Evolutionary conservation across 805 yeast species (phyloP).

Genomic region (Suhomyces sp.): DNA sequence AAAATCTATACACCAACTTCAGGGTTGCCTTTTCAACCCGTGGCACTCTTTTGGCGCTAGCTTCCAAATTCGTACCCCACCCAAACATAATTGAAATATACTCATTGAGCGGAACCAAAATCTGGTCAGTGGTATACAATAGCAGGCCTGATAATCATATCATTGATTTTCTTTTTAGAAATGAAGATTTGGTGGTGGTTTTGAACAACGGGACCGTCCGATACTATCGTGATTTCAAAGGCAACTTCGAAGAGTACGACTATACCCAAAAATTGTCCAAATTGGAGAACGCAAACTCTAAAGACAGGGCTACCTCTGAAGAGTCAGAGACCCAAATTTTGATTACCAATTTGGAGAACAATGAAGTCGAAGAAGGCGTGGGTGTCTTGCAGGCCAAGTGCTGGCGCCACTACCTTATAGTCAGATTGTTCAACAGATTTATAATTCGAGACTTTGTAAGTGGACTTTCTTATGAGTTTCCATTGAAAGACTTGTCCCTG

Average conservation of each 20-base stretch:
- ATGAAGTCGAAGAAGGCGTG: constrained; percentile 28
- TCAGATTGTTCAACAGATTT: constrained; percentile 35
- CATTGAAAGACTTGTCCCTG: constrained; percentile 21
- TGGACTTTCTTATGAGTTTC: constrained; percentile 39
- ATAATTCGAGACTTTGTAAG: constrained; percentile 37
- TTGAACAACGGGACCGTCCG: constrained; percentile 52
- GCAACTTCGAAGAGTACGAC: constrained; percentile 57
- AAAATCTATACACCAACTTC: constrained; percentile 36
- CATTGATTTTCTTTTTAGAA: constrained; percentile 46
- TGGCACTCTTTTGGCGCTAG: constrained; percentile 56
- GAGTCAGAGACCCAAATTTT: constrained; percentile 1
- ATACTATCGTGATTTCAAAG: constrained; percentile 61
- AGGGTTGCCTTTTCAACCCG: constrained; percentile 49
- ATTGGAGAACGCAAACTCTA: constrained; percentile 10
- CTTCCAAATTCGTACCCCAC: constrained; percentile 32
- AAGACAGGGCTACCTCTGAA: constrained; percentile 2
- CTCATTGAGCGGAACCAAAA: constrained; percentile 32
- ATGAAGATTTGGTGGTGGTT: constrained; percentile 57
- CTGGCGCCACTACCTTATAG: constrained; percentile 44
- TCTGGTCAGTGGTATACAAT: constrained; percentile 38
- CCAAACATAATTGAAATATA: constrained; percentile 39
- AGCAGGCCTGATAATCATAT: constrained; percentile 51
- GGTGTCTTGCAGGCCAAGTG: constrained; percentile 27
- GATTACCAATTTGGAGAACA: constrained; percentile 34
- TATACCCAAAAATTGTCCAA: constrained; percentile 19